phyloP scores from a whole-genome alignment of 2,329 filamentous ascomycete genomes.

The Cercospora sesami region DNA sequence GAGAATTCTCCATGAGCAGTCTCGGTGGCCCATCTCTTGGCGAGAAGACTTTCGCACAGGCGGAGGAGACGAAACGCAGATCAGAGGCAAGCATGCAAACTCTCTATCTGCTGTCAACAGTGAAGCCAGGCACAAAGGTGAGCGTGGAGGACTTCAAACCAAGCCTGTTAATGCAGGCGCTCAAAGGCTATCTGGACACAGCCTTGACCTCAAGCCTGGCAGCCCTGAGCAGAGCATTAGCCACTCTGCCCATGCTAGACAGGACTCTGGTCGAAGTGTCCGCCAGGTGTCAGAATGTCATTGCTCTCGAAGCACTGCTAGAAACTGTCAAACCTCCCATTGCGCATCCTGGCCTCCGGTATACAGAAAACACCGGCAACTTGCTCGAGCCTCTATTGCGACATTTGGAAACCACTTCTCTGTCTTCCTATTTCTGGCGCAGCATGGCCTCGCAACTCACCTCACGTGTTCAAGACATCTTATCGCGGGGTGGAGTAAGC shows the following conservation, averaged over 20 bases:
- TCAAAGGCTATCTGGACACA: constrained; percentile 81
- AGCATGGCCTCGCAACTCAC: constrained; percentile 77
- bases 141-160: constrained; percentile 60
- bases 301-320: constrained; percentile 80
- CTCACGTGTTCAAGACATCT: constrained; percentile 77
- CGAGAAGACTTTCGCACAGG: constrained; percentile 55
- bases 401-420: constrained; percentile 77
- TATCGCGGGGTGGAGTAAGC: constrained; percentile 77
- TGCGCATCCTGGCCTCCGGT: constrained; percentile 62
- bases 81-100: constrained; percentile 72
- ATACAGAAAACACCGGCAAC: constrained; percentile 40
- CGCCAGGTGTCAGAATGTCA: constrained; percentile 82
- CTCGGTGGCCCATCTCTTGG: constrained; percentile 40
- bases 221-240: constrained; percentile 71
- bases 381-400: constrained; percentile 71
- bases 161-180: constrained; percentile 68
- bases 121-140: constrained; percentile 45
- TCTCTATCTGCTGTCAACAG: constrained; percentile 79
- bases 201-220: constrained; percentile 77
- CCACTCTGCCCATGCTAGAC: constrained; percentile 78
- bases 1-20: constrained; percentile 76
- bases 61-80: constrained; percentile 72
- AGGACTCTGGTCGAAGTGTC: constrained; percentile 79
- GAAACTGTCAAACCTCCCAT: constrained; percentile 64
- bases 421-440: constrained; percentile 92